Base-by-base conservation (phyloP, 768 basidiomycete genomes). In the Sistotremastrum niveocremeum region DNA sequence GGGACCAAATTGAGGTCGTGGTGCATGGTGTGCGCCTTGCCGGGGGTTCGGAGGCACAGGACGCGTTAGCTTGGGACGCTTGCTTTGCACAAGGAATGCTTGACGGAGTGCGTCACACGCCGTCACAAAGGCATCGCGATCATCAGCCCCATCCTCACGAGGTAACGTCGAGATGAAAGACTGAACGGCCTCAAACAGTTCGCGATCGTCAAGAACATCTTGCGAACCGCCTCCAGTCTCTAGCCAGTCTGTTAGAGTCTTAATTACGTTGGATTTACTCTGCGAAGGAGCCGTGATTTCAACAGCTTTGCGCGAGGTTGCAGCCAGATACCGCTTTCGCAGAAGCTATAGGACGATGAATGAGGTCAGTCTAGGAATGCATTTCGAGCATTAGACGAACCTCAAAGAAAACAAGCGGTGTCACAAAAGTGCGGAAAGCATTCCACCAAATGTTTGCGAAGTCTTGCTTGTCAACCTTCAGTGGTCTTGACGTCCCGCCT, bases 401-500 rank as follows among this genome's bases (percentile, higher is more conserved):
- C 77, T 89, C 85, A 57, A 90, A 88, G 54, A 90, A 84, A 2
- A 82, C 81, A 6, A 81, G 60, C 0, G 87, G 86, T 0, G 81
- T 79, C 6, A 89, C 74, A 52, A 89, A 86, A 54, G 82, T 85
- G 37, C 87, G 70, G 57, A 84, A 90, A 12, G 76, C 75, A 50
- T 73, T 79, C 84, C 86, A 90, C 84, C 86, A 90, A 3, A 85
- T 73, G 39, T 67, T 69, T 2, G 77, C 70, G 62, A 84, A 89
- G 56, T 88, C 86, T 2, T 56, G 64, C 39, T 77, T 72, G 62
- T 89, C 86, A 9, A 89, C 72, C 29, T 77, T 66, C 38, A 88
- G 64, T 41, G 84, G 78, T 34, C 84, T 67, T 0, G 81, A 82
- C 64, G 76, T 82, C 2, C 79, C 77, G 51, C 84, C 82, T 38